These are phyloP conservation scores for Saturnispora dispora DNA, from an alignment of 805 yeast genomes.

Conservation along the genomic window DNA sequence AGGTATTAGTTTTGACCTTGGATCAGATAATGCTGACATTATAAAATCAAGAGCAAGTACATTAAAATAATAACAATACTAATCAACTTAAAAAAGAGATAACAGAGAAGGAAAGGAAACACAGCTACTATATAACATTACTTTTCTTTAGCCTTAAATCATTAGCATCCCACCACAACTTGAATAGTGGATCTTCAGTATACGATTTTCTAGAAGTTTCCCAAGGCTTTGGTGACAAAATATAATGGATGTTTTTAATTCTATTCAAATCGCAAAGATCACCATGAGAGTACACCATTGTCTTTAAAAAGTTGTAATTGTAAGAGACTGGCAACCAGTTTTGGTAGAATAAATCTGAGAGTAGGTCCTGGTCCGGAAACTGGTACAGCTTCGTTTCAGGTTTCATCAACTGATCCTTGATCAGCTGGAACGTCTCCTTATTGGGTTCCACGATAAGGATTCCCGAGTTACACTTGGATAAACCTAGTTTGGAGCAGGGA, in stretches of 20 bases:
- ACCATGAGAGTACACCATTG: slow-evolving; percentile 36
- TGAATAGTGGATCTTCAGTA: slow-evolving; percentile 41
- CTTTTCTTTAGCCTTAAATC: slow-evolving; percentile 24
- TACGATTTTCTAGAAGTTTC: slow-evolving; percentile 28
- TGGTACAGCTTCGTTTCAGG: slow-evolving; percentile 33
- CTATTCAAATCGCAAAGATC: slow-evolving; percentile 38
- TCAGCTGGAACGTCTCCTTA: slow-evolving; percentile 29
- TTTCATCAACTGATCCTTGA: slow-evolving; percentile 32
- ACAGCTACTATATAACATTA: neutral
- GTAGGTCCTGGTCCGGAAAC: slow-evolving; percentile 50
- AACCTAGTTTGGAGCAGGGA: slow-evolving; percentile 34
- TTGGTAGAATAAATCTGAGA: slow-evolving; percentile 43
- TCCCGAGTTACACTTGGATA: slow-evolving; percentile 53
- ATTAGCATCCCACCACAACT: slow-evolving; percentile 42
- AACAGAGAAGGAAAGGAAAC: neutral
- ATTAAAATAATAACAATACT: neutral
- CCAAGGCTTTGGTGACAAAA: slow-evolving; percentile 56
- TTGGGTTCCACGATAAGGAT: slow-evolving; percentile 42
- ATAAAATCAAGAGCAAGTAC: slow-evolving; percentile 7
- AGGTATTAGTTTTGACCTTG: slow-evolving; percentile 1
- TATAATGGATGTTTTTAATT: slow-evolving; percentile 51
- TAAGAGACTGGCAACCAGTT: slow-evolving; percentile 45
- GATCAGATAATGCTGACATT: neutral
- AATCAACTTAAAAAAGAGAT: neutral
- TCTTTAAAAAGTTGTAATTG: slow-evolving; percentile 48